phyloP scores from a whole-genome alignment of 495 filamentous ascomycete species.

The Talaromyces borbonicus region DNA sequence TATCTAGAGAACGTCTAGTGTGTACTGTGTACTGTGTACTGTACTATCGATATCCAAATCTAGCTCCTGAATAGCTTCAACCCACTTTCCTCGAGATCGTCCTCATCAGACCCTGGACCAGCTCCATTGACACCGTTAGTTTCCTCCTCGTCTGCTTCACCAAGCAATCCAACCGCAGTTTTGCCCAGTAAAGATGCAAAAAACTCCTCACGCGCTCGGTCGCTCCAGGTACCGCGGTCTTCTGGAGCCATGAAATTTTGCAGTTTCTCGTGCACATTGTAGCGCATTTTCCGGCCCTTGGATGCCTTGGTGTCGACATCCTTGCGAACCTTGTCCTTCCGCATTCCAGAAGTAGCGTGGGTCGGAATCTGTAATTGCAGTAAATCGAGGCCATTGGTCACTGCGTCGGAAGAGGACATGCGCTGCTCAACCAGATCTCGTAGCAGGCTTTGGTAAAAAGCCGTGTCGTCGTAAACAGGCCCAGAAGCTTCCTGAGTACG shows the following conservation, averaged over 20 bases:
- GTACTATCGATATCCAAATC: not conserved
- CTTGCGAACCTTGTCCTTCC: constrained; percentile 73
- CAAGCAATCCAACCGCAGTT: constrained; percentile 55
- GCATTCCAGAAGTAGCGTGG: constrained; percentile 50
- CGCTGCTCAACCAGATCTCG: constrained; percentile 88
- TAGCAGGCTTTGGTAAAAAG: constrained; percentile 85
- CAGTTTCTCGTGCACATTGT: constrained; percentile 89
- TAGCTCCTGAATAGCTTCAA: constrained; percentile 64
- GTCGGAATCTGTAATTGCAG: constrained; percentile 26
- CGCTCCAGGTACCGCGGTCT: constrained; percentile 67
- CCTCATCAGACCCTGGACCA: constrained; percentile 33
- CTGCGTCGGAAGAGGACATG: constrained; percentile 40
- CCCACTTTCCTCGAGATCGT: constrained; percentile 52
- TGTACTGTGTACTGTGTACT: too few species aligned
- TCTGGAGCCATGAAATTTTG: constrained; percentile 98
- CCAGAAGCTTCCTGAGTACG: constrained; percentile 13
- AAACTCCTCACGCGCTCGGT: constrained; percentile 70
- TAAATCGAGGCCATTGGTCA: constrained; percentile 34
- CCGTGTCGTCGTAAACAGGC: constrained; percentile 77
- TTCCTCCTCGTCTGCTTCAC: constrained; percentile 51
- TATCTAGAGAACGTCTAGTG: not conserved
- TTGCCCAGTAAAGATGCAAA: constrained; percentile 78
- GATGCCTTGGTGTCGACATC: constrained; percentile 87
- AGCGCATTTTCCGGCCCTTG: constrained; percentile 88
- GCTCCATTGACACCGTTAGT: constrained; percentile 31